phyloP scores from a whole-genome alignment of 805 yeast genomes.

The Wickerhamomyces xylosicus region DNA sequence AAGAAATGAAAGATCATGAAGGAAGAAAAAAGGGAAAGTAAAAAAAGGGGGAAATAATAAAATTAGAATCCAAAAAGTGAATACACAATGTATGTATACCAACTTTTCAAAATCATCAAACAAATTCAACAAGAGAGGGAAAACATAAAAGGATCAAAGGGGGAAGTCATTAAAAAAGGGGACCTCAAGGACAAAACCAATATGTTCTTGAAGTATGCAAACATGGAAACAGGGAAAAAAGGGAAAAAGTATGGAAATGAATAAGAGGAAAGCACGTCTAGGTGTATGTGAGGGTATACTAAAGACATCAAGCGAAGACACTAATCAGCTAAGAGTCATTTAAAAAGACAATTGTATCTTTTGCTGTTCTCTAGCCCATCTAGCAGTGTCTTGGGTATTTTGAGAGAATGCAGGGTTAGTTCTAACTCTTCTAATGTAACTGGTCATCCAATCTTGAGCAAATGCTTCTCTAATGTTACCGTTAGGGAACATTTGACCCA shows the following conservation, averaged over 20 bases:
- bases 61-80: conserved; percentile 1
- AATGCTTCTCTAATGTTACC: conserved; percentile 65
- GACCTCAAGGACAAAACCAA: conserved; percentile 6
- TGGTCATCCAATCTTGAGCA: conserved; percentile 69
- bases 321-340: not conserved
- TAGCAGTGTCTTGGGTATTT: conserved; percentile 80
- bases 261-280: not conserved
- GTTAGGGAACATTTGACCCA: conserved; percentile 75
- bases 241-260: not conserved
- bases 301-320: not conserved
- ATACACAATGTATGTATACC: not conserved
- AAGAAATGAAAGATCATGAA: conserved; percentile 11
- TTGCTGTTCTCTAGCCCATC: conserved; percentile 87
- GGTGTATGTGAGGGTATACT: conserved; percentile 2
- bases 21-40: conserved; percentile 1
- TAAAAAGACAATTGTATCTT: conserved; percentile 13
- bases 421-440: conserved; percentile 66
- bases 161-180: conserved; percentile 5
- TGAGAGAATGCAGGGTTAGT: conserved; percentile 48
- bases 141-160: conserved; percentile 8
- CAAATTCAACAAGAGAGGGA: conserved; percentile 6
- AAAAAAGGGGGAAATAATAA: not conserved
- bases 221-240: conserved; percentile 1
- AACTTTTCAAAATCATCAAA: conserved; percentile 2
- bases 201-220: not conserved